Evolutionary conservation across 352 stramenopile genomes (phyloP), one percentile per base, ranked within the genome.

Genomic region (Globisporangium radiosum): DNA sequence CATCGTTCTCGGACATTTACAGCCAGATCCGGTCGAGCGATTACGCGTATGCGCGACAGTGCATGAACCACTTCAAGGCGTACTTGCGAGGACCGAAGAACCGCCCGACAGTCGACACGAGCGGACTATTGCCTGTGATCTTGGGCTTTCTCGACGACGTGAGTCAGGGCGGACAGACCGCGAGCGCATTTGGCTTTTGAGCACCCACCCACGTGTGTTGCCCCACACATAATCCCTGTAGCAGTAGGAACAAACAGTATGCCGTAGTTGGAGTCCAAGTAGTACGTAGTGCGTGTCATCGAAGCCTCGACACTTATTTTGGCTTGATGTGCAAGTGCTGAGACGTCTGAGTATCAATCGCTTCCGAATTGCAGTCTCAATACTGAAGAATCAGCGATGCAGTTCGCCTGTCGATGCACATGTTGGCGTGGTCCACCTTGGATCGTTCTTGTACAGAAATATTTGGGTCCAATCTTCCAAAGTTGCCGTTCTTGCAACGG

Each of bases 1-100:
- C 88, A n/a, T 91, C 81, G 49, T 94, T 96, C 68, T 81, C 83
- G 39, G 73, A 93, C 63, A 86, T 92, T 68, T 96, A 89, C 66
- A 72, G 83, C 33, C 86, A 96, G 60, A 90, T 96, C 52, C 76
- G 78, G 47, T 71, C 65, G 44, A 85, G 71, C 53, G 87, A 96
- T 65, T 69, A 66, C 39, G 85, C 90, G 55, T 94, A 91, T 60
- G 86, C 88, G 36, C 77, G 79, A 55, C 86, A 96, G 51, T 94
- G 79, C 64, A 88, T 95, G 71, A 78, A 82, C 56, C 87, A 95
- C 68, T 96, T 88, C 61, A 78, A 86, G 52, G 71, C 81, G 13
- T 96, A 91, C 63, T 68, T 96, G 37, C 72, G 75, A 25, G 88
- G 88, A 0, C 88, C 88, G 14, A 90, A 89, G 65, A 96, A 96